Percentiles rank a stretch among this genome's conserved stretches.
Conservation (phyloP, 2,329 filamentous ascomycete genomes). For the Raffaelea albimanens region DNA sequence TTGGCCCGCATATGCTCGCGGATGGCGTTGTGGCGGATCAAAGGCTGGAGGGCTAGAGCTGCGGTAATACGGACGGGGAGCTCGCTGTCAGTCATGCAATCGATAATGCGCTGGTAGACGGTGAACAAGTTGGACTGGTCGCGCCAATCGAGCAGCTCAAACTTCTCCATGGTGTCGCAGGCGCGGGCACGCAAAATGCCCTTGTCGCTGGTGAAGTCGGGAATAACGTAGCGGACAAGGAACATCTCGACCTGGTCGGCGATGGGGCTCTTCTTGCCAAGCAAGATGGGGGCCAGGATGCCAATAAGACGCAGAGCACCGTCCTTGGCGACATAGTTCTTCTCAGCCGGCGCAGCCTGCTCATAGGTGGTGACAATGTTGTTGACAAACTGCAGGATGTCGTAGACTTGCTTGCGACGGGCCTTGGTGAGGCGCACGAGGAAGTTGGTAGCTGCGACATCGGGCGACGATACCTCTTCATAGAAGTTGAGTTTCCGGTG, state of each 20-base stretch:
- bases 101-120: constrained; percentile 93
- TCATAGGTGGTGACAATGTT: constrained; percentile 92
- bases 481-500: constrained; percentile 97
- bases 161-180: constrained; percentile 96
- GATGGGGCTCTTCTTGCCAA: constrained; percentile 97
- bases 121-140: constrained; percentile 90
- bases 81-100: constrained; percentile 91
- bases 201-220: constrained; percentile 86
- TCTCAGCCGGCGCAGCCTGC: constrained; percentile 70
- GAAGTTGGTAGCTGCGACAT: constrained; percentile 95
- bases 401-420: constrained; percentile 90
- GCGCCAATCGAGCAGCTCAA: constrained; percentile 94
- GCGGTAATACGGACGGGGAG: constrained; percentile 92
- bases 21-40: constrained; percentile 93
- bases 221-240: constrained; percentile 95
- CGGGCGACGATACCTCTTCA: constrained; percentile 90
- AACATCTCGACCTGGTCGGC: constrained; percentile 98
- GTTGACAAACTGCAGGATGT: constrained; percentile 91
- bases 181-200: constrained; percentile 90
- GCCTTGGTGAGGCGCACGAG: constrained; percentile 89
- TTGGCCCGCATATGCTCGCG: constrained; percentile 93
- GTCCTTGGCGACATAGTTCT: constrained; percentile 92
- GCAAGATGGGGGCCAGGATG: constrained; percentile 82
- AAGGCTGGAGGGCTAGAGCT: constrained; percentile 83
- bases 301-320: constrained; percentile 96